phyloP scores from a whole-genome alignment of 805 yeast species.

The Komagataella pastoris region DNA sequence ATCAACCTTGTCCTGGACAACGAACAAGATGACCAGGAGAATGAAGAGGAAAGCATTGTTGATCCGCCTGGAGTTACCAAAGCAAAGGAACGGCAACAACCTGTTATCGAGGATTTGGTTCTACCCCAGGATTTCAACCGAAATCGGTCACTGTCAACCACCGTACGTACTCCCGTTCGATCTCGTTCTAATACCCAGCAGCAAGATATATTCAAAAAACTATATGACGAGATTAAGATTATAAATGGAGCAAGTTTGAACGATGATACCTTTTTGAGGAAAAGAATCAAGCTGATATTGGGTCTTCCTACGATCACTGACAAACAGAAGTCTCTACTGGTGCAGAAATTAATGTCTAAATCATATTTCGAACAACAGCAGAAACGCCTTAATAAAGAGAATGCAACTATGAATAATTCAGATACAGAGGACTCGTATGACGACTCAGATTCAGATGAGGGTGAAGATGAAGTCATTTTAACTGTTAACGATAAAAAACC shows the following conservation, averaged over 20 bases:
- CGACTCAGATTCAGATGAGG: slow-evolving; percentile 3
- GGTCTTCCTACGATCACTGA: slow-evolving; percentile 22
- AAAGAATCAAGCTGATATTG: slow-evolving; percentile 34
- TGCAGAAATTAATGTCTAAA: slow-evolving; percentile 59
- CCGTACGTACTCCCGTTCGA: neutral
- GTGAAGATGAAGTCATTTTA: slow-evolving; percentile 28
- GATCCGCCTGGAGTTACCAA: slow-evolving; percentile 29
- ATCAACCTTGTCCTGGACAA: slow-evolving; percentile 40
- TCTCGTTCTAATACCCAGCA: neutral
- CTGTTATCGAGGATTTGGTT: slow-evolving; percentile 24
- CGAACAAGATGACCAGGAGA: slow-evolving; percentile 10
- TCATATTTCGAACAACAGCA: slow-evolving; percentile 35
- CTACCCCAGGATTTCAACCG: slow-evolving; percentile 13
- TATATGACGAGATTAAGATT: slow-evolving; percentile 1
- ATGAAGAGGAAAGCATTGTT: slow-evolving; percentile 8
- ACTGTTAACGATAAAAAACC: slow-evolving; percentile 33
- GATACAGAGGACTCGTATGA: neutral
- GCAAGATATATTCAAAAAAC: slow-evolving; percentile 1
- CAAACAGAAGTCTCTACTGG: slow-evolving; percentile 31
- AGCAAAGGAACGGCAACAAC: slow-evolving; percentile 21
- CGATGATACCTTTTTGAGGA: slow-evolving; percentile 25
- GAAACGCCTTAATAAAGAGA: neutral
- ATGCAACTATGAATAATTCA: neutral
- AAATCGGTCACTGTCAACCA: neutral
- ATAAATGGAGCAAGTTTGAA: slow-evolving; percentile 6